Percentiles rank a stretch among this genome's conserved stretches.
Conservation (phyloP, 495 filamentous ascomycete species). For the Aspergillus heteromorphus region DNA sequence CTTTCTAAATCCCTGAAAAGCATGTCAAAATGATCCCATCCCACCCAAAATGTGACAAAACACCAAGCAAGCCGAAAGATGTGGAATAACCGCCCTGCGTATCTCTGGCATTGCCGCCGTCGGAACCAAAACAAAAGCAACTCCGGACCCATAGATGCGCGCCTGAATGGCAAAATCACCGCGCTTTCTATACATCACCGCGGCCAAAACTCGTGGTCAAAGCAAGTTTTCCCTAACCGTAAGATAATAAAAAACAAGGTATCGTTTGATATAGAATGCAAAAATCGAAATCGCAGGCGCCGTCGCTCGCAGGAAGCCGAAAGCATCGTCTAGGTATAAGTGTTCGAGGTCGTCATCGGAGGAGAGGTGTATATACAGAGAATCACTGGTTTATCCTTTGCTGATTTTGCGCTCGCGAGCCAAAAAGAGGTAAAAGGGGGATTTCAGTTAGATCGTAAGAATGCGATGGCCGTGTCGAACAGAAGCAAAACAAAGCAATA, state of each 20-base stretch:
- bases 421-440: constrained; percentile 11
- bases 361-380: constrained; percentile 38
- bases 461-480: constrained; percentile 28
- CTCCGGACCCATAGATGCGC: constrained; percentile 33
- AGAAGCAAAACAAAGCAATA: constrained; percentile 27
- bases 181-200: constrained; percentile 46
- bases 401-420: constrained; percentile 27
- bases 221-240: constrained; percentile 38
- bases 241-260: constrained; percentile 36
- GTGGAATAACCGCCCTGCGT: constrained; percentile 22
- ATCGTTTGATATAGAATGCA: constrained; percentile 37
- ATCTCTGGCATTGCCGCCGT: constrained; percentile 31
- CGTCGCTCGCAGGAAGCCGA: constrained; percentile 44
- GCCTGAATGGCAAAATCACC: constrained; percentile 38
- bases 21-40: constrained; percentile 34
- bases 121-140: constrained; percentile 32
- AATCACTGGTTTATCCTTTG: constrained; percentile 30
- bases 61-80: constrained; percentile 27
- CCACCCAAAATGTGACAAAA: constrained; percentile 30
- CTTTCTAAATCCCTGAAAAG: constrained; percentile 46
- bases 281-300: constrained; percentile 41
- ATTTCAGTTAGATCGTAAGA: constrained; percentile 26
- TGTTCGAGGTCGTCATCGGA: constrained; percentile 34
- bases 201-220: constrained; percentile 25
- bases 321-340: constrained; percentile 41